phyloP scores from a whole-genome alignment of 495 filamentous ascomycete genomes.

The Thermochaetoides thermophila region DNA sequence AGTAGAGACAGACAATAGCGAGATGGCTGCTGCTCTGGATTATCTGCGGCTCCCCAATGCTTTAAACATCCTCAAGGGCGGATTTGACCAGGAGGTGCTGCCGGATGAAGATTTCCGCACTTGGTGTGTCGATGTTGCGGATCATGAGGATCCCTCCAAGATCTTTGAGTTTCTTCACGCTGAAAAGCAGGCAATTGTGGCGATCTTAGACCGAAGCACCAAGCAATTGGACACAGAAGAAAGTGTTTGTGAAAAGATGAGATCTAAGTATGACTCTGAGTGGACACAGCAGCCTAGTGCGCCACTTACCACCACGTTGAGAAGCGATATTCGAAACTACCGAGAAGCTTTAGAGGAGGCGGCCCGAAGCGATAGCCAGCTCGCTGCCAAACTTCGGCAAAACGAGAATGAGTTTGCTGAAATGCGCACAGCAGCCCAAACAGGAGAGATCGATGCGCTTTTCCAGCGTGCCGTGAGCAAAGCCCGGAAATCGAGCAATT shows the following conservation, averaged over 20 bases:
- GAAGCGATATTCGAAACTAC: slow-evolving; percentile 76
- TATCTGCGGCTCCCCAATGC: slow-evolving; percentile 83
- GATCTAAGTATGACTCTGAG: slow-evolving; percentile 86
- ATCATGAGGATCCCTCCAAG: slow-evolving; percentile 53
- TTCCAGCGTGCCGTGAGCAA: slow-evolving; percentile 70
- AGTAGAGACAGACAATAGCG: slow-evolving; percentile 77
- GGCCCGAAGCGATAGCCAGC: slow-evolving; percentile 69
- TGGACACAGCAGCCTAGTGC: slow-evolving; percentile 97
- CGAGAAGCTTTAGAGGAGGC: slow-evolving; percentile 81
- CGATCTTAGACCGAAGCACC: slow-evolving; percentile 58
- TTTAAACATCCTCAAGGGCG: slow-evolving; percentile 81
- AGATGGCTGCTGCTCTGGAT: slow-evolving; percentile 90
- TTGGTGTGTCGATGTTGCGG: slow-evolving; percentile 86
- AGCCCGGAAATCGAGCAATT: slow-evolving; percentile 36
- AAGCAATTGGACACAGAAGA: slow-evolving; percentile 93
- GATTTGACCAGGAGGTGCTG: slow-evolving; percentile 75
- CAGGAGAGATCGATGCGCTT: slow-evolving; percentile 74
- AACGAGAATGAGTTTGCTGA: slow-evolving; percentile 84
- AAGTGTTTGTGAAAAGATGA: slow-evolving; percentile 97
- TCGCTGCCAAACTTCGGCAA: slow-evolving; percentile 68
- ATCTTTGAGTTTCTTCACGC: slow-evolving; percentile 66
- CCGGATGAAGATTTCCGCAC: slow-evolving; percentile 81
- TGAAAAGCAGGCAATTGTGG: slow-evolving; percentile 58
- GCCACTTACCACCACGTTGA: slow-evolving; percentile 70
- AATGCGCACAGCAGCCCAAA: slow-evolving; percentile 82